Evolutionary conservation across 108 stramenopile genomes (phyloP).

Genomic region (Pseudonitzschia multiseries): DNA sequence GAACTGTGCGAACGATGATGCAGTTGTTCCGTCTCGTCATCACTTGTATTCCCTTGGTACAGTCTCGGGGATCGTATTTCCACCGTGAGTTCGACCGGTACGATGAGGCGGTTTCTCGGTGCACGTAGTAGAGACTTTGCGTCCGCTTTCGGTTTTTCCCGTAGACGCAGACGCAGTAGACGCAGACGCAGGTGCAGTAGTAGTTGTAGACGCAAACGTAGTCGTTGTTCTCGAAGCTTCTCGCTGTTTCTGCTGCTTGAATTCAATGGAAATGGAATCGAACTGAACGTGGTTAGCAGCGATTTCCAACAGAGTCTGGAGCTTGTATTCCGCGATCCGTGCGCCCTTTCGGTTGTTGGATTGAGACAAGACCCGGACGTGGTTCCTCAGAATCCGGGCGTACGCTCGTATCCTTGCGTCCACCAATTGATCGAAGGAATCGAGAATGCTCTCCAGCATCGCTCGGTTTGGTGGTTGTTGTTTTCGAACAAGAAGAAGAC

Average conservation of each 20-base stretch:
- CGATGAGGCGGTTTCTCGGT: background rate
- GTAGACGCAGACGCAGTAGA: too few species aligned
- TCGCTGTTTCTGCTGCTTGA: too few species aligned
- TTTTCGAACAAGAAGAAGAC: too few species aligned
- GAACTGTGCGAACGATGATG: too few species aligned
- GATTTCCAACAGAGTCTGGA: constrained; percentile 13
- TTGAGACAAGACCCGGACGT: background rate
- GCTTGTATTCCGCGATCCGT: constrained; percentile 9
- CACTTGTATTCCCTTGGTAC: background rate
- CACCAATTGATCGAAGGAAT: constrained; percentile 15
- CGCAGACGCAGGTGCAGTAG: too few species aligned
- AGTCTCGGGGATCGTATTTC: constrained; percentile 4
- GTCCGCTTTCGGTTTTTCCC: background rate
- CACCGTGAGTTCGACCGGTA: background rate
- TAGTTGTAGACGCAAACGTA: too few species aligned
- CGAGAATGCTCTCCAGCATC: constrained; percentile 15
- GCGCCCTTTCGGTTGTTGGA: constrained; percentile 3
- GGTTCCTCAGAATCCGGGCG: constrained; percentile 6
- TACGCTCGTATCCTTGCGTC: constrained; percentile 17
- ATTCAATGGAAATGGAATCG: constrained; percentile 8
- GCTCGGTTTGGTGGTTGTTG: background rate
- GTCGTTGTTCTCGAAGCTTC: constrained; percentile 1
- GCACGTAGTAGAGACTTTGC: background rate
- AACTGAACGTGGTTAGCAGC: background rate
- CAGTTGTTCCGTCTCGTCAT: too few species aligned